These are phyloP conservation scores for Lasiosphaeria hispida DNA, from an alignment of 495 filamentous ascomycete genomes.

Conservation along the genomic window DNA sequence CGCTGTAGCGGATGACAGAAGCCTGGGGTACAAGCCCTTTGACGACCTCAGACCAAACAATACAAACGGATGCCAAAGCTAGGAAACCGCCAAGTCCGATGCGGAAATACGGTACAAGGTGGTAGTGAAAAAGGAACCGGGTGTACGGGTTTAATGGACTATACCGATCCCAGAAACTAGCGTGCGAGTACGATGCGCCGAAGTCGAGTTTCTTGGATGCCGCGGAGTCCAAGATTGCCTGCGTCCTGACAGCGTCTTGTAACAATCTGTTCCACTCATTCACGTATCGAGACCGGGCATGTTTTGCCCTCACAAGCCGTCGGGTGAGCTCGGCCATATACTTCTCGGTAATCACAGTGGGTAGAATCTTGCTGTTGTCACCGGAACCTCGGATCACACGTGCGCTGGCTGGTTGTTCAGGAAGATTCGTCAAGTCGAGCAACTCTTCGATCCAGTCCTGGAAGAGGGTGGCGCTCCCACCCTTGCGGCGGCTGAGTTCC, in stretches of 20 bases:
- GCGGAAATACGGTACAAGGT: constrained; percentile 63
- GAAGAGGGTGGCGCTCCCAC: constrained; percentile 74
- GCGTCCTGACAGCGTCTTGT: constrained; percentile 65
- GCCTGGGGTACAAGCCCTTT: constrained; percentile 70
- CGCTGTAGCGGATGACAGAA: constrained; percentile 79
- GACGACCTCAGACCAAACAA: constrained; percentile 90
- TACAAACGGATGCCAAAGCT: constrained; percentile 69
- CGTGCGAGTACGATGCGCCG: constrained; percentile 53
- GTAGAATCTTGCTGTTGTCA: constrained; percentile 47
- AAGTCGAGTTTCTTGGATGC: constrained; percentile 79
- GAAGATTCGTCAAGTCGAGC: constrained; percentile 66
- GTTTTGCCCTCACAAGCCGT: constrained; percentile 72
- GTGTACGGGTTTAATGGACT: constrained; percentile 79
- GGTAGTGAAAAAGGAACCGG: constrained; percentile 72
- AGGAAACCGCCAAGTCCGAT: constrained; percentile 62
- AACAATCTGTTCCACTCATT: constrained; percentile 83
- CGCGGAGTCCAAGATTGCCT: constrained; percentile 80
- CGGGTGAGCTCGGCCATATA: constrained; percentile 88
- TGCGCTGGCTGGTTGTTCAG: constrained; percentile 54
- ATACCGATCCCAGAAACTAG: constrained; percentile 52
- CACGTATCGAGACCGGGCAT: constrained; percentile 76
- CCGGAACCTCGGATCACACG: constrained; percentile 38
- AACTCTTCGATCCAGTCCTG: constrained; percentile 94
- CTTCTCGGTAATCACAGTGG: constrained; percentile 85
- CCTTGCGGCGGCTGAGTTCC: constrained; percentile 76